Percentiles rank a stretch among this genome's conserved stretches.
These are phyloP conservation scores for Pichiaceae sp. DNA, from an alignment of 1,139 yeast species.

Conservation along the genomic window DNA sequence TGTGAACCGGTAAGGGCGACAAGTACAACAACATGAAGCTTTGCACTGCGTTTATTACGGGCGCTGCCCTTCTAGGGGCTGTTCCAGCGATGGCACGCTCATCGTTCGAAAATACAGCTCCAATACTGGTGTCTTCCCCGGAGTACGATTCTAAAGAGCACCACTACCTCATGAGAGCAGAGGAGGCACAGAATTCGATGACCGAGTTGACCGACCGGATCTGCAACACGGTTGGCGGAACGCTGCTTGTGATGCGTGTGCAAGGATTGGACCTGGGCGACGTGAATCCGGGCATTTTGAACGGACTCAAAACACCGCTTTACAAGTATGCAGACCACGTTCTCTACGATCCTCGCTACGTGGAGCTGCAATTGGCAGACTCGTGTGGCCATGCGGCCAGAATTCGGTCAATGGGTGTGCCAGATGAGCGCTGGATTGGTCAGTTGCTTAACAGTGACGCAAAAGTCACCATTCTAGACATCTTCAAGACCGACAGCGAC, in stretches of 20 bases:
- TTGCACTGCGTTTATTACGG: not conserved
- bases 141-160: conserved; percentile 2
- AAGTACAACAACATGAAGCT: not conserved
- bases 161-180: conserved; percentile 6
- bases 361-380: not conserved
- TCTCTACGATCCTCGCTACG: conserved; percentile 8
- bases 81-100: not conserved
- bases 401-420: conserved; percentile 1
- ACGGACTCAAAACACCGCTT: conserved; percentile 1
- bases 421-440: conserved; percentile 9
- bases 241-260: conserved; percentile 3
- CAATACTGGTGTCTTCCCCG: conserved; percentile 14
- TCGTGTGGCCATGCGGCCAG: conserved; percentile 1
- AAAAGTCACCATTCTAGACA: conserved; percentile 8
- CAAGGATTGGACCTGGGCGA: not conserved
- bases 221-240: conserved; percentile 4
- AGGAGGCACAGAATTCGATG: conserved; percentile 3
- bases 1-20: not conserved
- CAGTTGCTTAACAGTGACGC: conserved; percentile 1
- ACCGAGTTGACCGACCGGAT: conserved; percentile 4
- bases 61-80: not conserved
- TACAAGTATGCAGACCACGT: conserved; percentile 13
- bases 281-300: not conserved
- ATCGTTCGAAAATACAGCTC: conserved; percentile 20
- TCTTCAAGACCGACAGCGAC: conserved; percentile 5